Evolutionary conservation across 768 basidiomycete species (phyloP).

Genomic region (Pluteus cervinus): DNA sequence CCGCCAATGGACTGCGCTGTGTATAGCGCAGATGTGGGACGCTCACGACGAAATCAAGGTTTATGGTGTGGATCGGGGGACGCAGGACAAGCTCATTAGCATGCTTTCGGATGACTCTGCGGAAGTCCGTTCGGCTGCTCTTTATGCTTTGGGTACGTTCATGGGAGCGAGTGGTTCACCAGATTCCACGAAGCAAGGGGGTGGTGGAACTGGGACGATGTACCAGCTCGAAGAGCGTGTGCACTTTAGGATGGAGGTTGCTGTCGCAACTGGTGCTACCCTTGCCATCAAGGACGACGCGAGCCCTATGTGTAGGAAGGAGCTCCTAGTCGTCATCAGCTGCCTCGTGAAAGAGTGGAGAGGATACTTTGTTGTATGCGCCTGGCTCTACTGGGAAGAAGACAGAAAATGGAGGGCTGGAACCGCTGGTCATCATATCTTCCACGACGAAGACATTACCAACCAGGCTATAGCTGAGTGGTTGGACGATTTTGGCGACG

Average conservation of each 20-base stretch:
- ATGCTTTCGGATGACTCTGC: slow-evolving; percentile 83
- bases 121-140: slow-evolving; percentile 86
- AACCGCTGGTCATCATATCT: slow-evolving; percentile 24
- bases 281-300: slow-evolving; percentile 91
- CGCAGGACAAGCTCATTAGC: slow-evolving; percentile 76
- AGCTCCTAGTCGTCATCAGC: slow-evolving; percentile 85
- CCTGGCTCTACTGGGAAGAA: slow-evolving; percentile 96
- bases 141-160: slow-evolving; percentile 91
- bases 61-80: slow-evolving; percentile 69
- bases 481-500: slow-evolving; percentile 64
- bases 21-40: slow-evolving; percentile 95
- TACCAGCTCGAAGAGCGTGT: slow-evolving; percentile 69
- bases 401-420: slow-evolving; percentile 59
- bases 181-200: slow-evolving; percentile 61
- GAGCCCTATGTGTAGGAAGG: slow-evolving; percentile 94
- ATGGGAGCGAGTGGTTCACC: slow-evolving; percentile 83
- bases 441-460: slow-evolving; percentile 67
- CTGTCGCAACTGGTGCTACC: slow-evolving; percentile 83
- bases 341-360: slow-evolving; percentile 95
- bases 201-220: slow-evolving; percentile 82
- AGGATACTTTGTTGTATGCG: slow-evolving; percentile 92
- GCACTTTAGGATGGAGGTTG: slow-evolving; percentile 87
- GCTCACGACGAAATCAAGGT: slow-evolving; percentile 86
- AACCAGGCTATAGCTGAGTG: slow-evolving; percentile 71
- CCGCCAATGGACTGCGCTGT: slow-evolving; percentile 90